A percentile compares a stretch with the other conserved stretches of the same genome.
phyloP scores from a whole-genome alignment of 495 filamentous ascomycete genomes.

The Neurospora sp. region DNA sequence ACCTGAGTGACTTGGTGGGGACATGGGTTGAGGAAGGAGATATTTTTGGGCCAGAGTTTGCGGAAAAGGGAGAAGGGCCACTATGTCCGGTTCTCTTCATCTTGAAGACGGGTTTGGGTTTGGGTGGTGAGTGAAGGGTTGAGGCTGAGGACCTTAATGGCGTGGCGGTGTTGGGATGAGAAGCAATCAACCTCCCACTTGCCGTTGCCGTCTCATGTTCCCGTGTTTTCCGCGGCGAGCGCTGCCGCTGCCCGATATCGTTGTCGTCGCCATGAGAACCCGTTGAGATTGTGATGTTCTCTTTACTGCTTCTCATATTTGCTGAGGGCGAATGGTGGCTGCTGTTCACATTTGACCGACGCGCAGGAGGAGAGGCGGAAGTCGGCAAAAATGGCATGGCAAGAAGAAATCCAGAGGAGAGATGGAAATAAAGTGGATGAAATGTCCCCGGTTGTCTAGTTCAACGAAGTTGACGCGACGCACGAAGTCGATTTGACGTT shows the following conservation, averaged over 20 bases:
- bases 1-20: slow-evolving; percentile 8
- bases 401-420: neutral
- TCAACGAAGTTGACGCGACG: neutral
- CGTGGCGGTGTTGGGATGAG: neutral
- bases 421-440: neutral
- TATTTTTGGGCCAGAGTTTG: neutral
- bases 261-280: neutral
- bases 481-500: neutral
- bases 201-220: neutral
- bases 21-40: neutral
- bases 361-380: neutral
- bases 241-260: neutral
- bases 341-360: neutral
- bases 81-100: slow-evolving; percentile 11
- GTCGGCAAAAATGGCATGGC: neutral
- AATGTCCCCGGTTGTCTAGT: neutral
- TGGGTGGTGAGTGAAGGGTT: neutral
- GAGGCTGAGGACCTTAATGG: neutral
- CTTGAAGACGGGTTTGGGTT: slow-evolving; percentile 8
- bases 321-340: neutral
- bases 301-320: neutral
- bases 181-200: neutral
- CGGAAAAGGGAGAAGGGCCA: slow-evolving; percentile 3
- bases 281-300: neutral
- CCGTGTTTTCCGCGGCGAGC: neutral